Evolutionary conservation across 2,329 filamentous ascomycete genomes (phyloP), one percentile per base, ranked within the genome.

Genomic region (Dryadomyces sulphureus): DNA sequence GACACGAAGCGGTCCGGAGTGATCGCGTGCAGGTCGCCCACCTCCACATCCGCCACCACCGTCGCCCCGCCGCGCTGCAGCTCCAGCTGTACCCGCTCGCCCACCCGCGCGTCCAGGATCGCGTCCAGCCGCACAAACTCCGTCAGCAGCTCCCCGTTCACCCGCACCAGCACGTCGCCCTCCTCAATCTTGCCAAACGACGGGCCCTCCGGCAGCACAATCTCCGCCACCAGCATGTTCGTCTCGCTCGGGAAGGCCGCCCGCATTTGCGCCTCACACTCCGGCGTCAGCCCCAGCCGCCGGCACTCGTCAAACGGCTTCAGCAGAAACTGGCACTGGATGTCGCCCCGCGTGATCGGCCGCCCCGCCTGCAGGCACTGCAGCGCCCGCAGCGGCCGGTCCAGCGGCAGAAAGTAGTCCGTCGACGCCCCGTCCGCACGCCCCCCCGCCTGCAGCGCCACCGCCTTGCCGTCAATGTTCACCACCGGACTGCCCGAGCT

Each of bases 401-500:
- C 90, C 14, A 98, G 71, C 1, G 92, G 92, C 5, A 98, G 69
- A 64, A 98, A 96, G 62, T 98, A 98, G 62, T 98, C 92, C 19
- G 92, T 98, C 12, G 93, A 90, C 39, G 92, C 92, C 49, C 90
- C 90, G 59, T 98, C 92, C 25, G 86, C 84, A 62, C 92, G 77
- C 39, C 92, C 92, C 51, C 93, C 92, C 40, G 92, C 92, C 64
- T 98, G 92, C 39, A 98, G 67, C 35, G 92, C 92, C 47, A 98
- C 81, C 5, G 89, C 92, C 59, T 80, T 83, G 11, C 92, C 92
- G 62, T 94, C 86, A 50, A 94, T 84, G 63, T 95, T 94, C 50
- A 98, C 89, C 1, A 98, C 92, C 0, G 92, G 92, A 78, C 85
- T 94, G 51, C 92, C 92, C n/a, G 92, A 98, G 67, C 87, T 94